phyloP scores from a whole-genome alignment of 2,329 filamentous ascomycete genomes.

The Paecilomyces sp. region DNA sequence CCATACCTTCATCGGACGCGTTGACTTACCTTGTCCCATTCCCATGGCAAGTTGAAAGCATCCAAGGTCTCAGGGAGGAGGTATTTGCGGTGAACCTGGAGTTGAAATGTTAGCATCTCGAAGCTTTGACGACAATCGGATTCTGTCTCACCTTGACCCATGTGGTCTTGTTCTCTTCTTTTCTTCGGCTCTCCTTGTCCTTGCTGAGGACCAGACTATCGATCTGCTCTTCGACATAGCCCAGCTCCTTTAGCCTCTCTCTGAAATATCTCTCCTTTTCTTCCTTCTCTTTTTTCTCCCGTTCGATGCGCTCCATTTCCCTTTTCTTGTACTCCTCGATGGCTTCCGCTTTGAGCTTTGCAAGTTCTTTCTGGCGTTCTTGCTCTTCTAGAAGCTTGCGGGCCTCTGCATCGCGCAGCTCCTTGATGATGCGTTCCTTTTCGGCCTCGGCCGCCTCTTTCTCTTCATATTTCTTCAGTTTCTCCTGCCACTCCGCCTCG shows the following conservation, averaged over 20 bases:
- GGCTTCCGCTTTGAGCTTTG: constrained; percentile 43
- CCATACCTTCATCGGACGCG: constrained; percentile 15
- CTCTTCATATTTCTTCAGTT: constrained; percentile 19
- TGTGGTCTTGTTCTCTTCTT: constrained; percentile 21
- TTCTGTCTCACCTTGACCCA: constrained; percentile 36
- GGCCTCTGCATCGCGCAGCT: constrained; percentile 38
- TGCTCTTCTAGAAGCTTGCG: constrained; percentile 28
- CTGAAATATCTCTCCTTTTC: constrained; percentile 45
- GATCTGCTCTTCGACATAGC: constrained; percentile 35
- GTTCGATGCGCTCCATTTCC: constrained; percentile 42
- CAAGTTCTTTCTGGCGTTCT: constrained; percentile 23
- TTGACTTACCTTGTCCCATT: constrained; percentile 38
- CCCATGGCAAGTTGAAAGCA: constrained; percentile 40
- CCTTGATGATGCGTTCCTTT: constrained; percentile 33
- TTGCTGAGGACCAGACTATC: constrained; percentile 34
- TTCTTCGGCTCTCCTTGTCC: constrained; percentile 27
- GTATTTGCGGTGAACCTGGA: constrained; percentile 38
- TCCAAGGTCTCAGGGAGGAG: constrained; percentile 40
- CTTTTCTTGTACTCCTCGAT: constrained; percentile 47
- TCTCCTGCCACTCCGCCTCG: constrained; percentile 15
- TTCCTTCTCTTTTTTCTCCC: constrained; percentile 44
- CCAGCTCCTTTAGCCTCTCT: constrained; percentile 32
- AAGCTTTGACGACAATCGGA: background rate
- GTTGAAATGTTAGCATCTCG: background rate
- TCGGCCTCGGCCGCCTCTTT: constrained; percentile 37